Evolutionary conservation across 2,329 filamentous ascomycete species (phyloP).

Genomic region (Emmonsiellopsis sp.): DNA sequence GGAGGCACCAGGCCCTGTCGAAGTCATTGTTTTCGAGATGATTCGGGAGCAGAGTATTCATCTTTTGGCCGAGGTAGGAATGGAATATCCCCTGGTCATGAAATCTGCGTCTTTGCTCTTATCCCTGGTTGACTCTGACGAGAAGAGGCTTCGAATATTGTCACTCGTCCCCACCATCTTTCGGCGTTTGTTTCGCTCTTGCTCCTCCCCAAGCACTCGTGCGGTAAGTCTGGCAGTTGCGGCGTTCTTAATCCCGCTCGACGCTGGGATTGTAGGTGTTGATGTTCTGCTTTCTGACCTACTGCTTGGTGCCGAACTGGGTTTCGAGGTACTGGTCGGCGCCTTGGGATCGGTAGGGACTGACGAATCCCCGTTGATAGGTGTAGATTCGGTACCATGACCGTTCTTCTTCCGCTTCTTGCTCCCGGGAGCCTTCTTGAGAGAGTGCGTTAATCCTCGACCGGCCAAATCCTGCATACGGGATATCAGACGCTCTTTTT

Average conservation of each 20-base stretch:
- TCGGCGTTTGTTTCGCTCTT: conserved; percentile 67
- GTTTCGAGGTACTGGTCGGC: conserved; percentile 3
- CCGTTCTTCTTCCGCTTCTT: conserved; percentile 65
- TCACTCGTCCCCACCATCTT: conserved; percentile 57
- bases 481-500: conserved; percentile 57
- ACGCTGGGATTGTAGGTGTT: conserved; percentile 27
- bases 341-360: neutral
- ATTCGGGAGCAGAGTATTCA: conserved; percentile 11
- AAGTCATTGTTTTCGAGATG: no score
- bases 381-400: conserved; percentile 31
- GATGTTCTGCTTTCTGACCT: conserved; percentile 18
- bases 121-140: conserved; percentile 32
- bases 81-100: conserved; percentile 49
- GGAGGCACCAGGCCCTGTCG: no score
- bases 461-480: conserved; percentile 61
- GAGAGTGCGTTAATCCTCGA: conserved; percentile 67
- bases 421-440: conserved; percentile 64
- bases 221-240: conserved; percentile 77
- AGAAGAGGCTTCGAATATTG: conserved; percentile 47
- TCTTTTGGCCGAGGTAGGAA: conserved; percentile 36
- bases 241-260: conserved; percentile 71
- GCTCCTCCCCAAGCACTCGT: conserved; percentile 78
- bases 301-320: conserved; percentile 16
- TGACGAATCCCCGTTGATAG: neutral
- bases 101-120: conserved; percentile 42